Evolutionary conservation across 441 rosid species (phyloP).

Genomic region (Cnidoscolus chayamansa): DNA sequence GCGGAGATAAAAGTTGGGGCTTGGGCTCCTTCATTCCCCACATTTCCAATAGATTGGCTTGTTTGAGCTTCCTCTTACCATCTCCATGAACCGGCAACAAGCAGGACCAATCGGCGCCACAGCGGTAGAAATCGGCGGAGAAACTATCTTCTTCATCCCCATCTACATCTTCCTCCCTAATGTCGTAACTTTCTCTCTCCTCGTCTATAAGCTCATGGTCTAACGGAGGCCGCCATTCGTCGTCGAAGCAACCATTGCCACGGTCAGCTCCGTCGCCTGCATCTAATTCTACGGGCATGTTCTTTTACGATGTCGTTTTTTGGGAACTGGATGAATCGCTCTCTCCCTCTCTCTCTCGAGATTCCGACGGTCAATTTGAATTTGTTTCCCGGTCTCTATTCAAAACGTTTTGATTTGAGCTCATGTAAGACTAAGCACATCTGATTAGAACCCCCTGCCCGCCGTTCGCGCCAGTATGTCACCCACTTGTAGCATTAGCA

Average conservation of each 20-base stretch:
- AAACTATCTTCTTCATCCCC: slow-evolving; percentile 41
- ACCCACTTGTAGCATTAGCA: too few relatives aligned
- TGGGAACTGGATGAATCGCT: too few relatives aligned
- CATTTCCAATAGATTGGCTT: slow-evolving; percentile 48
- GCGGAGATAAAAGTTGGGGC: slow-evolving; percentile 27
- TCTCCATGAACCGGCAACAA: slow-evolving; percentile 19
- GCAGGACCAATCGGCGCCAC: slow-evolving; percentile 63
- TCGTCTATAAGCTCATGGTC: background rate
- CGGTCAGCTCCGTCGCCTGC: background rate
- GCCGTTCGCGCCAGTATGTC: too few relatives aligned
- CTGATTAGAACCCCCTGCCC: too few relatives aligned
- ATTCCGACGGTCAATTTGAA: too few relatives aligned
- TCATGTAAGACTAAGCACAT: too few relatives aligned
- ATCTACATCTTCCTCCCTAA: background rate
- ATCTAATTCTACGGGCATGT: background rate
- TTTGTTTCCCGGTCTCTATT: too few relatives aligned
- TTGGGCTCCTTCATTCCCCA: slow-evolving; percentile 49
- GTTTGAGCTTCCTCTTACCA: slow-evolving; percentile 34
- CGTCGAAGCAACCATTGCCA: background rate
- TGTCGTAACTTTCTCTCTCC: background rate
- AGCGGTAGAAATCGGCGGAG: slow-evolving; percentile 59
- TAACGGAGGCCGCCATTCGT: slow-evolving; percentile 6
- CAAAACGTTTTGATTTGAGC: too few relatives aligned
- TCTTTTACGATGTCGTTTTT: too few relatives aligned
- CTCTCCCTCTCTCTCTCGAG: too few relatives aligned